Conservation (phyloP, 2,329 filamentous ascomycete genomes). For the Aspergillus luchuensis region DNA sequence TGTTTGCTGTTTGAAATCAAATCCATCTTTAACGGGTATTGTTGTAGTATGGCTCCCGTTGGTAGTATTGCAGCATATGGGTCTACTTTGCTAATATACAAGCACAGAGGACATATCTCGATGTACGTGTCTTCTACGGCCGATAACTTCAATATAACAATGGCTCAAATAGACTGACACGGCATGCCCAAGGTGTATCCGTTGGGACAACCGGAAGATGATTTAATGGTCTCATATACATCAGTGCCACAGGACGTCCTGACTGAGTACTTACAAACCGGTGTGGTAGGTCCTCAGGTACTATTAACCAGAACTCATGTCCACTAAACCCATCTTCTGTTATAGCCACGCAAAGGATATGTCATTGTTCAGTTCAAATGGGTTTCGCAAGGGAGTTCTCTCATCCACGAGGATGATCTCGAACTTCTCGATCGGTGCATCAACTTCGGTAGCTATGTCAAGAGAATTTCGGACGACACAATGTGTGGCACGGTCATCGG, state of each 20-base stretch:
- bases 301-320: neutral
- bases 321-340: conserved; percentile 9
- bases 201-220: conserved; percentile 34
- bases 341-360: conserved; percentile 52
- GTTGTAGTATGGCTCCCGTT: conserved; percentile 20
- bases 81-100: neutral
- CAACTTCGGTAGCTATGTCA: conserved; percentile 59
- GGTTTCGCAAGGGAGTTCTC: conserved; percentile 43
- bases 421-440: conserved; percentile 57
- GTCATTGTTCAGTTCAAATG: conserved; percentile 50
- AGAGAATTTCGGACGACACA: conserved; percentile 49
- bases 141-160: neutral
- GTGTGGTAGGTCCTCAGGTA: conserved; percentile 18
- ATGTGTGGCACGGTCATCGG: conserved; percentile 59
- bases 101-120: conserved; percentile 18
- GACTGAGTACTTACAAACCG: conserved; percentile 26
- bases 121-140: conserved; percentile 13
- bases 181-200: conserved; percentile 20
- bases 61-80: neutral
- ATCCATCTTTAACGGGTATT: conserved; percentile 22
- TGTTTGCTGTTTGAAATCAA: conserved; percentile 23
- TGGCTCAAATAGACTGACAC: neutral
- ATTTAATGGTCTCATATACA: conserved; percentile 32
- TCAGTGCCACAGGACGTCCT: conserved; percentile 32
- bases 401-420: conserved; percentile 49